phyloP scores from a whole-genome alignment of 164 flowering plant species.

The Stephania japonica region DNA sequence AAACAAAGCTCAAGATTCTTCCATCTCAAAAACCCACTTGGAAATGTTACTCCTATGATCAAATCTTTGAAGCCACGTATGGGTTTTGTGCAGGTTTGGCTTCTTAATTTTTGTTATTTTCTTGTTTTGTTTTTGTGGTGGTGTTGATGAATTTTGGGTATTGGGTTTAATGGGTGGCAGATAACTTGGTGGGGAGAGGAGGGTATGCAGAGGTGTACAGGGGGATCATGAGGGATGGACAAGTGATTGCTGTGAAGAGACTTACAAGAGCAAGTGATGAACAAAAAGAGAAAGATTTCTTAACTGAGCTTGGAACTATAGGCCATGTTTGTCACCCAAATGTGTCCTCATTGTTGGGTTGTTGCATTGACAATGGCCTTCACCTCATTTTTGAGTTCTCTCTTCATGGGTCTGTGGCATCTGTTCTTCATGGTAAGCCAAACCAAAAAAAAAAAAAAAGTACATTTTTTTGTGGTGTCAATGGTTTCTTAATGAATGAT shows the following conservation, averaged over 20 bases:
- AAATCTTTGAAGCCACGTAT: conserved; percentile 67
- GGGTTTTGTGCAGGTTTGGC: conserved; percentile 61
- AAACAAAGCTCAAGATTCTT: conserved; percentile 8
- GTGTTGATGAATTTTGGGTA: background rate
- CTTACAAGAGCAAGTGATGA: conserved; percentile 59
- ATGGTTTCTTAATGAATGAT: background rate
- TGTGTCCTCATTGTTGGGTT: conserved; percentile 69
- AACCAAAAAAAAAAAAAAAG: background rate
- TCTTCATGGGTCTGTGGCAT: conserved; percentile 80
- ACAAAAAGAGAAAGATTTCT: conserved; percentile 76
- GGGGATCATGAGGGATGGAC: conserved; percentile 58
- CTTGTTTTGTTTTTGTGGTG: background rate
- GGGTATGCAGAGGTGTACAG: conserved; percentile 94
- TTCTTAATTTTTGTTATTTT: background rate
- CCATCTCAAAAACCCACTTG: conserved; percentile 55
- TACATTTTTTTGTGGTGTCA: conserved; percentile 1
- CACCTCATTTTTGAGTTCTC: conserved; percentile 81
- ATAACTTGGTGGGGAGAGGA: conserved; percentile 84
- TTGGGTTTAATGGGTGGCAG: conserved; percentile 31
- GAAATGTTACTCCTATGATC: conserved; percentile 81
- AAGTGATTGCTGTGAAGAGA: conserved; percentile 78
- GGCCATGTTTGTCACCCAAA: conserved; percentile 86
- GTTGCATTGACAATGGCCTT: conserved; percentile 86
- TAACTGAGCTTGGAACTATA: conserved; percentile 87
- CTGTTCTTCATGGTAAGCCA: conserved; percentile 73